Conservation (phyloP, 2,329 filamentous ascomycete species). For the Allantophomopsis cytisporea region DNA sequence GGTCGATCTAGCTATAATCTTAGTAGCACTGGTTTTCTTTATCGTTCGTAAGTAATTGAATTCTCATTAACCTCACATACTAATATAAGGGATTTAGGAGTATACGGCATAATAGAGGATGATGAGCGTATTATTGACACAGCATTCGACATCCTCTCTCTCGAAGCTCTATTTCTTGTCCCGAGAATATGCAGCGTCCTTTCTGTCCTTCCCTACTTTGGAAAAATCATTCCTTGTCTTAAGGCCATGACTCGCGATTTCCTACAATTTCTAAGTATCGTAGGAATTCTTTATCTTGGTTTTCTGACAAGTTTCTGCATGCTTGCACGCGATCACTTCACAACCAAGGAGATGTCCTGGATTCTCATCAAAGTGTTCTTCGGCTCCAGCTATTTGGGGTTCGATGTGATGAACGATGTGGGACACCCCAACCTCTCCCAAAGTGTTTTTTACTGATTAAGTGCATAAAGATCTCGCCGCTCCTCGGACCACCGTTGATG, state of each 20-base stretch:
- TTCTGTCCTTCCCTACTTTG: slow-evolving; percentile 82
- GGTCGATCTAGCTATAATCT: slow-evolving; percentile 62
- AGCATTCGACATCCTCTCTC: slow-evolving; percentile 77
- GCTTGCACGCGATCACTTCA: slow-evolving; percentile 57
- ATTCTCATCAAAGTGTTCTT: slow-evolving; percentile 73
- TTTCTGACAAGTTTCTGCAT: slow-evolving; percentile 81
- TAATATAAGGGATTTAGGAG: slow-evolving; percentile 28
- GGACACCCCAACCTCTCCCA: slow-evolving; percentile 1
- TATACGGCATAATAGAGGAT: slow-evolving; percentile 48
- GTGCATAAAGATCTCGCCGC: slow-evolving; percentile 25
- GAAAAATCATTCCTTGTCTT: slow-evolving; percentile 76
- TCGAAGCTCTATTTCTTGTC: slow-evolving; percentile 83
- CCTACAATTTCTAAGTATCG: slow-evolving; percentile 67
- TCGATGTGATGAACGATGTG: slow-evolving; percentile 45
- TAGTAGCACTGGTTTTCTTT: slow-evolving; percentile 58
- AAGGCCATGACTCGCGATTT: slow-evolving; percentile 94
- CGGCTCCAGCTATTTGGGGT: slow-evolving; percentile 62
- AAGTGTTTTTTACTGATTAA: not conserved
- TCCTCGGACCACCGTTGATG: slow-evolving; percentile 37
- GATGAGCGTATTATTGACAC: slow-evolving; percentile 55
- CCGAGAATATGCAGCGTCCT: slow-evolving; percentile 80
- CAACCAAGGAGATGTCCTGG: slow-evolving; percentile 56
- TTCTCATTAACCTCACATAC: not conserved
- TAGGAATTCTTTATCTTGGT: slow-evolving; percentile 68
- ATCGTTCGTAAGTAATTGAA: slow-evolving; percentile 46